phyloP scores from a whole-genome alignment of 2,329 filamentous ascomycete genomes.

The Claviceps digitariae region DNA sequence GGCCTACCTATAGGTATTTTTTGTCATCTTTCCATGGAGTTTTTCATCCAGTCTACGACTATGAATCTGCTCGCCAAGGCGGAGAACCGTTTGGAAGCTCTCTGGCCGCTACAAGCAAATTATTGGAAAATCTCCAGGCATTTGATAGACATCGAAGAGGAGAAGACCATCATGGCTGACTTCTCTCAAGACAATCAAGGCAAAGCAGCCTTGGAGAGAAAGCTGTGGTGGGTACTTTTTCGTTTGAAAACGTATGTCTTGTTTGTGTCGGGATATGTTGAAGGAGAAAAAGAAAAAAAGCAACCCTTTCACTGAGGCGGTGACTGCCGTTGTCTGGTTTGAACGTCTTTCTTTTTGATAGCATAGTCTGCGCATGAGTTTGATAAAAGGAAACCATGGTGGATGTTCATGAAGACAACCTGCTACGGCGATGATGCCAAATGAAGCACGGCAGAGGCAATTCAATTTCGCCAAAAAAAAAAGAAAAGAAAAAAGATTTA shows the following conservation, averaged over 20 bases:
- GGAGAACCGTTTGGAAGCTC: no score
- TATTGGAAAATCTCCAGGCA: no score
- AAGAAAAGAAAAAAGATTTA: neutral
- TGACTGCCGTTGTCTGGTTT: no score
- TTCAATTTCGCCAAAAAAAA: neutral
- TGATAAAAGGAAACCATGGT: neutral
- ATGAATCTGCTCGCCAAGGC: no score
- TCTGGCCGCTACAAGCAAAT: no score
- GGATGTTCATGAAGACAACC: neutral
- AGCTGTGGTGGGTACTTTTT: neutral
- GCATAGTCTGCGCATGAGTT: constrained; percentile 3
- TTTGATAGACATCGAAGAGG: no score
- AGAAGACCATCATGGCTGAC: no score
- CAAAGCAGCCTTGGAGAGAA: neutral
- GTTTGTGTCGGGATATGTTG: neutral
- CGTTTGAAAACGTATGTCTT: neutral
- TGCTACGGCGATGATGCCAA: no score
- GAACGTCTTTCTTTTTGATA: neutral
- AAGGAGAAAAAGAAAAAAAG: no score
- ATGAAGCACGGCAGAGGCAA: neutral
- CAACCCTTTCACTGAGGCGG: no score
- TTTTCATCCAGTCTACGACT: no score
- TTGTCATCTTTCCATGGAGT: neutral
- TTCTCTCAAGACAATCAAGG: neutral
- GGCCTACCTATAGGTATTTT: neutral